Base-by-base conservation (phyloP, 2,329 filamentous ascomycete genomes). In the Salinomyces thailandicus region DNA sequence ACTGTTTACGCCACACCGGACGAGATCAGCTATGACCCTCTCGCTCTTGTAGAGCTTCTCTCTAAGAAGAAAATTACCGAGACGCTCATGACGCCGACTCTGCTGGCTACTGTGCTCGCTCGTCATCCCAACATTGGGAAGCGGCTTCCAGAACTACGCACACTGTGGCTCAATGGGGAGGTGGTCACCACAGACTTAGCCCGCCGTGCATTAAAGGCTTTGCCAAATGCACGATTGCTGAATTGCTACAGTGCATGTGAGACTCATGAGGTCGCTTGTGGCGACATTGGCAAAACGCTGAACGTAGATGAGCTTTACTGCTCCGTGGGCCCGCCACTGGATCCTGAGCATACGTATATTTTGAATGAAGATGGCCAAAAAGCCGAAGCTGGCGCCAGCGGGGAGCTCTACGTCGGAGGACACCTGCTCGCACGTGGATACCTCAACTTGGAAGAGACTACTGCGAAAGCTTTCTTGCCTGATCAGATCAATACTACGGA, bases 201-300 rank as follows among this genome's bases (percentile, higher is more conserved):
- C 19, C 74, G 76, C 17, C 73, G 81, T 27, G 78, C 76, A 2
- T 66, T 81, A 36, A 72, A 73, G 37, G 77, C 78, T 2, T 68
- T 87, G 3, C 81, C 83, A 0, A 72, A 77, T 0, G 71, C 75
- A 2, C 75, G 79, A 12, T 61, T 89, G 9, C 72, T 87, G 43
- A 89, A 87, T 48, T 81, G 81, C 49, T 89, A 89, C 62, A 85
- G 81, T 52, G 81, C 82, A 12, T 85, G 81, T 51, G 83, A 89
- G 57, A 87, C 83, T 0, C 81, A 86, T 45, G 81, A 86, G 58
- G 77, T 84, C 42, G 81, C 82, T 1, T 85, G 79, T 45, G 82
- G 82, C 27, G 81, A 86, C 48, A 79, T 87, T 46, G 66, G 69
- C 38, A 71, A 75, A 1, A 81, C 85, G 57, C 45, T 66, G 19